Percentiles rank a stretch among this genome's conserved stretches.
These are phyloP conservation scores for Mortierella polycephala DNA, from an alignment of 371 early-diverging fungal genomes.

Conservation along the genomic window DNA sequence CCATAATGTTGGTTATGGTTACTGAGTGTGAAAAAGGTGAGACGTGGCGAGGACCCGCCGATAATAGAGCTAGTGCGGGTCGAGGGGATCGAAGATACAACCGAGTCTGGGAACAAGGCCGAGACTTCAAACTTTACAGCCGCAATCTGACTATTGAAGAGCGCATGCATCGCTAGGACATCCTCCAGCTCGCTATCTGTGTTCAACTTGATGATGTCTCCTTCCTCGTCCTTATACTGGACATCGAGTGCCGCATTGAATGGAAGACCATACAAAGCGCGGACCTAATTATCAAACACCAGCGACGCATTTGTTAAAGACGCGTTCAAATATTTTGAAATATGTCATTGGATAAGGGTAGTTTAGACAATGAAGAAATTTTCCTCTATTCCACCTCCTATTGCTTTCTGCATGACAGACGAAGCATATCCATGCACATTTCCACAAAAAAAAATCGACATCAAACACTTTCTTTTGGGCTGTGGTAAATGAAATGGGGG, in stretches of 20 bases:
- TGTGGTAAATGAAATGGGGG: neutral
- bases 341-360: neutral
- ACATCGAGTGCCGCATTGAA: conserved; percentile 21
- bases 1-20: conserved; percentile 6
- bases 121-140: conserved; percentile 42
- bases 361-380: too few species aligned
- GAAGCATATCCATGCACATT: neutral
- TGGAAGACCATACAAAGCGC: conserved; percentile 27
- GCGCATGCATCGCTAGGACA: conserved; percentile 43
- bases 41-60: neutral
- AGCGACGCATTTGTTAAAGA: neutral
- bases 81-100: neutral
- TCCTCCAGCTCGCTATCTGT: conserved; percentile 49
- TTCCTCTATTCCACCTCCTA: too few species aligned
- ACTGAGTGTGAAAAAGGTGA: conserved; percentile 14
- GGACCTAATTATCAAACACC: conserved; percentile 23
- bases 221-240: conserved; percentile 48
- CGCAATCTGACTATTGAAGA: conserved; percentile 20
- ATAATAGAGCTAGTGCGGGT: conserved; percentile 4
- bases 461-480: neutral
- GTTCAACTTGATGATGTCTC: conserved; percentile 45
- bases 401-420: neutral
- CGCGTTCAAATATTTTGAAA: neutral
- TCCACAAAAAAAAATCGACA: neutral
- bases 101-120: neutral